Conservation (phyloP, 805 yeast species). For the Dipodascopsis tothii region DNA sequence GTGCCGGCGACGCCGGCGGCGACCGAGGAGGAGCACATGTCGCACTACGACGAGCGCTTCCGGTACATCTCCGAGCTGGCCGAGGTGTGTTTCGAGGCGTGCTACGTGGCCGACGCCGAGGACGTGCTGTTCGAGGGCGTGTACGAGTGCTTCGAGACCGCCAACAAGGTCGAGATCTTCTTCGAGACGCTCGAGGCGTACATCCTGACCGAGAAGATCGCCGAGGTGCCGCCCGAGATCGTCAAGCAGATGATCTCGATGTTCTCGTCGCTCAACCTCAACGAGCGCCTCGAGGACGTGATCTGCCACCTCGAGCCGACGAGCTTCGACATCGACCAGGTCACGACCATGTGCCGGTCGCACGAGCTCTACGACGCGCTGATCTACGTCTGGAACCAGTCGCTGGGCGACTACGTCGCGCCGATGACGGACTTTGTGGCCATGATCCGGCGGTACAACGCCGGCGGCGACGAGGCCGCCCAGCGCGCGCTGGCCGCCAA, state of each 20-base stretch:
- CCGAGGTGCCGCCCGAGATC: conserved; percentile 52
- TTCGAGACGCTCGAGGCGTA: conserved; percentile 48
- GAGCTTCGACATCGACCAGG: conserved; percentile 69
- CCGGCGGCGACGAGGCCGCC: conserved; percentile 18
- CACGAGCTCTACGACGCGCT: conserved; percentile 54
- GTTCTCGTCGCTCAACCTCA: conserved; percentile 38
- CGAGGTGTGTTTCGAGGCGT: conserved; percentile 36
- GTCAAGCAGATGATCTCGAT: conserved; percentile 54
- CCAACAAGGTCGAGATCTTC: conserved; percentile 35
- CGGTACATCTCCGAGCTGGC: conserved; percentile 31
- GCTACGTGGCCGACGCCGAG: conserved; percentile 35
- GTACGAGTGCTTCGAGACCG: conserved; percentile 38
- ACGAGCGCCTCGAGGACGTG: conserved; percentile 53
- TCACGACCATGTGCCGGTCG: conserved; percentile 53
- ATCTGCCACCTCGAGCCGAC: conserved; percentile 61
- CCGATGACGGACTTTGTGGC: conserved; percentile 59
- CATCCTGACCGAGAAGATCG: conserved; percentile 42
- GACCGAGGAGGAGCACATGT: not conserved
- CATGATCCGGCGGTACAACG: conserved; percentile 22
- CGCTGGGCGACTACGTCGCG: conserved; percentile 61
- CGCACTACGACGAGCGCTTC: conserved; percentile 14
- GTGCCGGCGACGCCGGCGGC: conserved; percentile 23
- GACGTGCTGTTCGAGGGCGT: conserved; percentile 39
- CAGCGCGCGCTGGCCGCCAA: conserved; percentile 3
- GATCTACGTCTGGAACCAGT: conserved; percentile 62